A percentile compares a stretch with the other conserved stretches of the same genome.
phyloP scores from a whole-genome alignment of 2,329 filamentous ascomycete species.

The Fusarium sp. region DNA sequence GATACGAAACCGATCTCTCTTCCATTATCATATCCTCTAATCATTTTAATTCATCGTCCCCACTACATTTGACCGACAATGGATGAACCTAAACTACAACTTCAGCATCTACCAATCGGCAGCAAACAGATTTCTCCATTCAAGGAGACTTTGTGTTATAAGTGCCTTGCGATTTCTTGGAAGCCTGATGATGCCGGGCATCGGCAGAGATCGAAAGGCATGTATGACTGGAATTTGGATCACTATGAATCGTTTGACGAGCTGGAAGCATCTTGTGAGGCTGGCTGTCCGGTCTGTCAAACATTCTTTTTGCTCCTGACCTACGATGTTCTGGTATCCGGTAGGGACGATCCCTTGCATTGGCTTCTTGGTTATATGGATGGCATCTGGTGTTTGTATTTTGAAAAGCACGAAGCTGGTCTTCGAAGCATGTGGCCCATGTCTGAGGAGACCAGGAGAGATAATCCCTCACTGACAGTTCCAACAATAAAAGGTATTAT shows the following conservation, averaged over 20 bases:
- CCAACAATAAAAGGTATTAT: neutral
- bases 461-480: too few species aligned
- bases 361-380: neutral
- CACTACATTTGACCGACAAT: neutral
- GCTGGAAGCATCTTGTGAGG: neutral
- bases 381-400: too few species aligned
- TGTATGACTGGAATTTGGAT: neutral
- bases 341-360: fast-evolving
- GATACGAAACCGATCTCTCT: neutral
- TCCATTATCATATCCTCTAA: fast-evolving
- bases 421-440: too few species aligned
- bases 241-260: neutral
- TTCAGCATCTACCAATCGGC: fast-evolving
- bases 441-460: too few species aligned
- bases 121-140: fast-evolving
- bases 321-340: fast-evolving
- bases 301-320: neutral
- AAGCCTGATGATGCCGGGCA: neutral
- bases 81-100: fast-evolving
- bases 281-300: neutral
- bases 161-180: neutral
- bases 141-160: neutral
- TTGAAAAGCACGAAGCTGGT: too few species aligned
- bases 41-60: neutral
- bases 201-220: fast-evolving